Evolutionary conservation across 1,284 basidiomycete genomes (phyloP).

Genomic region (Trametes polyzona): DNA sequence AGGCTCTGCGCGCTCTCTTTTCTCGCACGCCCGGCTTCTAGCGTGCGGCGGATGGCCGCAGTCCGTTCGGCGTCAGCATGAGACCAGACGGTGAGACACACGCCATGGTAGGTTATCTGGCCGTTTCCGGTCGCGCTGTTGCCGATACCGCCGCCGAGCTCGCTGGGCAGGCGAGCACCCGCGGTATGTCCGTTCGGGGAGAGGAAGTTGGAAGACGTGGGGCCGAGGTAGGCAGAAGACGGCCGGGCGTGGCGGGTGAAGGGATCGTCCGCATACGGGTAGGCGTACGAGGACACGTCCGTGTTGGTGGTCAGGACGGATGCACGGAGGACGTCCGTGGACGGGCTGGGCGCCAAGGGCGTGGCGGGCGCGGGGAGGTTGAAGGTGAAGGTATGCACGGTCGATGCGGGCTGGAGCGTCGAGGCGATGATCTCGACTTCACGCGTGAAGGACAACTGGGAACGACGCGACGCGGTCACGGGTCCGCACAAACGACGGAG

Average conservation of each 20-base stretch:
- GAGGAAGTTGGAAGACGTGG: constrained; percentile 57
- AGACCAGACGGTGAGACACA: constrained; percentile 92
- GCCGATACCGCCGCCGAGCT: constrained; percentile 44
- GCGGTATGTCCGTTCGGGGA: constrained; percentile 41
- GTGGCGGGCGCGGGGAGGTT: constrained; percentile 74
- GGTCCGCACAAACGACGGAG: constrained; percentile 6
- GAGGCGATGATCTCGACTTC: constrained; percentile 96
- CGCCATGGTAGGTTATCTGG: constrained; percentile 83
- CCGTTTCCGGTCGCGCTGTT: constrained; percentile 37
- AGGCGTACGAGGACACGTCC: constrained; percentile 62
- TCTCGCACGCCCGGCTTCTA: constrained; percentile 74
- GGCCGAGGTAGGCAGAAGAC: constrained; percentile 78
- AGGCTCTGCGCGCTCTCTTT: constrained; percentile 79
- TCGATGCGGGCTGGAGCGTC: constrained; percentile 87
- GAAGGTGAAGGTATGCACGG: constrained; percentile 93
- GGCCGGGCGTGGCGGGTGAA: constrained; percentile 66
- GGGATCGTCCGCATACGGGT: constrained; percentile 74
- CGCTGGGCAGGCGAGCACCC: constrained; percentile 36
- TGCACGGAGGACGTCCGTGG: constrained; percentile 71
- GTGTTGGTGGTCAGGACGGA: constrained; percentile 66
- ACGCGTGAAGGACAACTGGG: constrained; percentile 82
- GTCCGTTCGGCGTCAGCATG: constrained; percentile 89
- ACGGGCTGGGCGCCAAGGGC: constrained; percentile 67
- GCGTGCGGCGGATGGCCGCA: constrained; percentile 77
- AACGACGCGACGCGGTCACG: not conserved